Evolutionary conservation across 306 rosid genomes (phyloP), one percentile per base, ranked within the genome.

Genomic region (Crotalaria pallida): DNA sequence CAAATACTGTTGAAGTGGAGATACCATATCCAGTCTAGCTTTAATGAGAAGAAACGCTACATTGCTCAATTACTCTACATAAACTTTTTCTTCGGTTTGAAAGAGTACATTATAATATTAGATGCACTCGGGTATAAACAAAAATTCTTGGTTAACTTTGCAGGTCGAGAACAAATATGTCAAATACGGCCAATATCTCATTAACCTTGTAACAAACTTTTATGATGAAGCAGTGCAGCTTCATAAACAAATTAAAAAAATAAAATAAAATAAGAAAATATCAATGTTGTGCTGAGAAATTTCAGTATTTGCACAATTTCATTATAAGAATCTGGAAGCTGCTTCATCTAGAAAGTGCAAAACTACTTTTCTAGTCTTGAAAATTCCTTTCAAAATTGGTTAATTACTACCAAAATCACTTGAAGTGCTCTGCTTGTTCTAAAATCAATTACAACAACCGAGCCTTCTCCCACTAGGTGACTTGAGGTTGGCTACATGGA

Each of bases 81-180:
- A 69, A 72, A 58, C 6, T 11, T 9, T 27, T 41, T 33, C 47
- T 36, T 58, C 36, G 75, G 48, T 52, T 56, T 78, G 40, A 31
- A 79, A 36, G 57, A 78, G 66, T 8, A 18, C 38, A 80, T 29
- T 27, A 27, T 1, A 27, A 3, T 27, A 27, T 59, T 41, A 60
- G 63, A 67, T 73, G 80, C 85, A 74, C 63, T 31, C 36, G 33
- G 58, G 69, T 55, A 51, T 71, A 55, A 69, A 71, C 7, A 52
- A 33, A 44, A n/a, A 13, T 43, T 22, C 26, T 50, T 4, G 40
- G 10, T 44, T 23, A 60, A 49, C 65, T 18, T 38, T 61, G 51
- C 6, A 15, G 47, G 52, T 48, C 76, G 31, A 16, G 12, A 48
- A 68, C 24, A 58, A 41, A 64, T 27, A 38, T 49, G 43, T 49